These are phyloP conservation scores for Nemania sp. DNA, from an alignment of 2,329 filamentous ascomycete species.

Conservation along the genomic window DNA sequence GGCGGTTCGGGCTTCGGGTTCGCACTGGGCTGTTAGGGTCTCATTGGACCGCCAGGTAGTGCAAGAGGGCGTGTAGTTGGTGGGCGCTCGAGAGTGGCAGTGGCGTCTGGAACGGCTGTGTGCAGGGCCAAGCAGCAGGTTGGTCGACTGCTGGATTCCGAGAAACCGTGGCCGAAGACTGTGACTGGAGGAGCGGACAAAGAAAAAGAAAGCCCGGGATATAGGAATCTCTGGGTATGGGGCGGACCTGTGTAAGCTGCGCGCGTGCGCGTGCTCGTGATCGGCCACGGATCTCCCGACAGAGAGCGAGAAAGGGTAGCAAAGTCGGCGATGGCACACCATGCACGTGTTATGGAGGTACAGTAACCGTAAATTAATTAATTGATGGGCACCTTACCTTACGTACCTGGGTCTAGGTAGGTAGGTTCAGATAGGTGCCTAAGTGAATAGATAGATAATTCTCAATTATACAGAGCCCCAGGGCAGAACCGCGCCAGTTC, in stretches of 20 bases:
- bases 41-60: slow-evolving; percentile 51
- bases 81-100: slow-evolving; percentile 43
- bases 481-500: slow-evolving; percentile 5
- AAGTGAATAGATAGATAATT: slow-evolving; percentile 24
- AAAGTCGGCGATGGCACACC: slow-evolving; percentile 28
- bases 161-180: slow-evolving; percentile 24
- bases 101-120: slow-evolving; percentile 44
- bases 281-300: slow-evolving; percentile 32
- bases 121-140: slow-evolving; percentile 43
- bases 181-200: slow-evolving; percentile 14
- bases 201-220: slow-evolving; percentile 25
- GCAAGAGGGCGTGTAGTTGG: slow-evolving; percentile 47
- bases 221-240: slow-evolving; percentile 10
- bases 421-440: slow-evolving; percentile 22
- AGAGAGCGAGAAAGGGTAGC: slow-evolving; percentile 16
- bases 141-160: slow-evolving; percentile 32
- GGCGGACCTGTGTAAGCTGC: slow-evolving; percentile 21
- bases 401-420: slow-evolving; percentile 15
- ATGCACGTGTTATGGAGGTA: slow-evolving; percentile 32
- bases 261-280: slow-evolving; percentile 35
- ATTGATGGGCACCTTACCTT: slow-evolving; percentile 28
- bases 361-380: slow-evolving; percentile 30
- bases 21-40: slow-evolving; percentile 42
- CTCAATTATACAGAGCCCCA: slow-evolving; percentile 19
- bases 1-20: slow-evolving; percentile 37